Percentiles rank a stretch among this genome's conserved stretches.
These are phyloP conservation scores for Lycium ferocissimum DNA, from an alignment of 257 asterid species.

Conservation along the genomic window DNA sequence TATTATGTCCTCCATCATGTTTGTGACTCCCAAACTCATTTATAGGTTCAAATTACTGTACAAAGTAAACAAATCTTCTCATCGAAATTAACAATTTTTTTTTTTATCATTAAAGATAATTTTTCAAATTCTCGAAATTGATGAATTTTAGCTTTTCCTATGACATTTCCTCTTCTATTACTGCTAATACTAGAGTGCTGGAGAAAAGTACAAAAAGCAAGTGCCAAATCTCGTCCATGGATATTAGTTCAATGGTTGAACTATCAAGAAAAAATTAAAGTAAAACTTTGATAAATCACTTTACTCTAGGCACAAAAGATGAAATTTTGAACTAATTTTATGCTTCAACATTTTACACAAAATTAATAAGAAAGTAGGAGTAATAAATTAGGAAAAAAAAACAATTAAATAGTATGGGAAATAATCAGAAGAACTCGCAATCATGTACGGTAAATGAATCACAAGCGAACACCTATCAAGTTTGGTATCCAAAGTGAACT, in stretches of 20 bases:
- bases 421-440: not conserved
- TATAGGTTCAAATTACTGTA: no score
- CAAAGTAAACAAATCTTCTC: not conserved
- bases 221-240: not conserved
- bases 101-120: not conserved
- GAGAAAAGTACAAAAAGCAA: not conserved
- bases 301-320: not conserved
- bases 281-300: no score
- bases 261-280: not conserved
- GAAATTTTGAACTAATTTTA: not conserved
- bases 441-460: not conserved
- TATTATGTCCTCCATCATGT: constrained; percentile 18
- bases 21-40: not conserved
- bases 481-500: not conserved
- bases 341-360: not conserved
- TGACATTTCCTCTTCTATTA: not conserved
- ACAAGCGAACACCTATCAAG: not conserved
- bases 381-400: not conserved
- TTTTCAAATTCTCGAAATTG: not conserved
- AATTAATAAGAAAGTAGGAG: not conserved
- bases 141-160: constrained; percentile 10
- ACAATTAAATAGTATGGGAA: not conserved
- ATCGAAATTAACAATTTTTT: not conserved
- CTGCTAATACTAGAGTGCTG: not conserved
- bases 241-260: not conserved